A percentile compares a stretch with the other conserved stretches of the same genome.
Conservation (phyloP, 1,284 basidiomycete genomes). For the Ceratobasidium sp. region DNA sequence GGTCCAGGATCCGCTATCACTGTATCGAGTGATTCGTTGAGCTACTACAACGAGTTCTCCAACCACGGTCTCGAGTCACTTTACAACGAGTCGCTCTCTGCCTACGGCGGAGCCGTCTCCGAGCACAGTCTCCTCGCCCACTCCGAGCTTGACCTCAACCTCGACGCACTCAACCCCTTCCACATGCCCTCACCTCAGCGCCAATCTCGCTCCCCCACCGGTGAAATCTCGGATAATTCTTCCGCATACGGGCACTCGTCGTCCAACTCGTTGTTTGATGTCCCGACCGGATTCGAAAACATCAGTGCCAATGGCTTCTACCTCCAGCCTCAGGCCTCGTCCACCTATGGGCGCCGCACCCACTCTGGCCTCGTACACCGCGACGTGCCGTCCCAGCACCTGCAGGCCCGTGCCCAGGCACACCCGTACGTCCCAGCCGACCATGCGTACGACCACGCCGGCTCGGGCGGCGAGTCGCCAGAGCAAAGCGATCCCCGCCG, state of each 20-base stretch:
- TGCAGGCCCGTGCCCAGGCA: constrained; percentile 42
- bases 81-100: constrained; percentile 67
- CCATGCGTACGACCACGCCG: constrained; percentile 31
- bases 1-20: constrained; percentile 81
- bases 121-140: constrained; percentile 70
- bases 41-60: constrained; percentile 70
- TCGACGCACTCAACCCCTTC: constrained; percentile 64
- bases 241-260: constrained; percentile 45
- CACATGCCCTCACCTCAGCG: constrained; percentile 47
- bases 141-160: constrained; percentile 48
- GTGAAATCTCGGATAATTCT: constrained; percentile 46
- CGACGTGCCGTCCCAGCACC: constrained; percentile 43
- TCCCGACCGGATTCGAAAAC: constrained; percentile 33
- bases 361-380: constrained; percentile 43
- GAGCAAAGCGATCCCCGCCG: constrained; percentile 66
- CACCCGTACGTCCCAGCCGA: constrained; percentile 42
- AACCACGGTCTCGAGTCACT: constrained; percentile 67
- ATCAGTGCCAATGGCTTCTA: constrained; percentile 43
- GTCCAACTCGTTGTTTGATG: constrained; percentile 38
- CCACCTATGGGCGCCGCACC: constrained; percentile 43
- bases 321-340: constrained; percentile 29
- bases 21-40: constrained; percentile 75
- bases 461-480: constrained; percentile 40
- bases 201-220: constrained; percentile 54
- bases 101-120: constrained; percentile 65